phyloP scores from a whole-genome alignment of 208 protist genomes.

The Polymyxa betae region DNA sequence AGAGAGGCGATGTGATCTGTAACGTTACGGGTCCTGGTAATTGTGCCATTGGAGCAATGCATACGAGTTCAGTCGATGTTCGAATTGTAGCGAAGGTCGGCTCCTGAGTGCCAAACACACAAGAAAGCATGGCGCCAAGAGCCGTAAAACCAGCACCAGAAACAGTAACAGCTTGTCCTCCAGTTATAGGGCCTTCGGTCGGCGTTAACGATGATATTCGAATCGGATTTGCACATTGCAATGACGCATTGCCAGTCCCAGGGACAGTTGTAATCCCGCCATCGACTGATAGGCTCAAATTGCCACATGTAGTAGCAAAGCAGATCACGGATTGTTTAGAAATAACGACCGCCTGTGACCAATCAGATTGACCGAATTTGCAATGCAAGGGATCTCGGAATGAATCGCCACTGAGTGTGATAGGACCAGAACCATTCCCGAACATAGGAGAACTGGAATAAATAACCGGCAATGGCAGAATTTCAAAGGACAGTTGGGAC shows the following conservation, averaged over 20 bases:
- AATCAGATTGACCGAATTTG: neutral
- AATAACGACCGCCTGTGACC: neutral
- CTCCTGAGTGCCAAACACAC: neutral
- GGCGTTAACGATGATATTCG: neutral
- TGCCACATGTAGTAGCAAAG: neutral
- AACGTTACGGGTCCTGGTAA: neutral
- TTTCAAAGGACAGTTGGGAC: neutral
- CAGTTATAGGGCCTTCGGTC: neutral
- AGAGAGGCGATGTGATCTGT: neutral
- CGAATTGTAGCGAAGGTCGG: neutral
- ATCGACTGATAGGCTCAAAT: neutral
- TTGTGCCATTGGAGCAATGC: neutral
- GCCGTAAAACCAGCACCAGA: neutral
- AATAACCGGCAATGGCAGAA: neutral
- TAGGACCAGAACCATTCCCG: neutral
- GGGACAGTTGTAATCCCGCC: neutral
- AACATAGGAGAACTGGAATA: neutral
- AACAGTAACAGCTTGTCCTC: neutral
- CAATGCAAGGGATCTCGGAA: slow-evolving; percentile 2
- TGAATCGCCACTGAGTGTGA: neutral
- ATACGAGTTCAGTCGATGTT: neutral
- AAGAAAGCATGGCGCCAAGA: neutral
- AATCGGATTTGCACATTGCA: neutral
- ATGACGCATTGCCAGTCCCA: neutral
- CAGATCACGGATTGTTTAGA: neutral